These are phyloP conservation scores for Goffeauzyma gilvescens DNA, from an alignment of 768 basidiomycete genomes.

Conservation along the genomic window DNA sequence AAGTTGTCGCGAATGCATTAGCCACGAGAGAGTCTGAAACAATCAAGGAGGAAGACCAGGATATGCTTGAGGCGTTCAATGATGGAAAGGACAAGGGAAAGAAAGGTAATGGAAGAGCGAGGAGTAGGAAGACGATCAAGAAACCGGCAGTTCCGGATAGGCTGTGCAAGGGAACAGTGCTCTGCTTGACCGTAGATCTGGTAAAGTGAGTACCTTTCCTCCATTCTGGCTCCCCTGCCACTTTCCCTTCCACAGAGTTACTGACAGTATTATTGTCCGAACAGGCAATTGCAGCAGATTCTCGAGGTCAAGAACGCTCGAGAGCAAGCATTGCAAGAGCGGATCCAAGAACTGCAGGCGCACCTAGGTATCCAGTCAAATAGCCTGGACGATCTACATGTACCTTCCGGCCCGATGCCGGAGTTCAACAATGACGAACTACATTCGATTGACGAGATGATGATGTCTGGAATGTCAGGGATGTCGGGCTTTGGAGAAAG, in stretches of 20 bases:
- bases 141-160: slow-evolving; percentile 4
- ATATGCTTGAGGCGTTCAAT: background rate
- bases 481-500: no score
- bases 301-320: slow-evolving; percentile 1
- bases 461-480: no score
- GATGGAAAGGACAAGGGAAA: background rate
- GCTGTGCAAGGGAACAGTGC: slow-evolving; percentile 7
- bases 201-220: slow-evolving; percentile 10
- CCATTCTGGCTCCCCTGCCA: no score
- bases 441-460: background rate
- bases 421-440: background rate
- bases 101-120: background rate
- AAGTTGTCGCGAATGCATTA: slow-evolving; percentile 2
- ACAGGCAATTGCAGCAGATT: slow-evolving; percentile 1
- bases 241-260: background rate
- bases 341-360: background rate
- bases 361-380: background rate
- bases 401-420: background rate
- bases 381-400: background rate
- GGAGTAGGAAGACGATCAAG: slow-evolving; percentile 3
- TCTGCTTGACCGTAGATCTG: slow-evolving; percentile 7
- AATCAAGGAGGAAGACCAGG: slow-evolving; percentile 3
- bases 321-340: background rate
- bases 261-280: background rate
- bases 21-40: slow-evolving; percentile 1